These are phyloP conservation scores for Pythium folliculosum DNA, from an alignment of 352 stramenopile species.

Conservation along the genomic window DNA sequence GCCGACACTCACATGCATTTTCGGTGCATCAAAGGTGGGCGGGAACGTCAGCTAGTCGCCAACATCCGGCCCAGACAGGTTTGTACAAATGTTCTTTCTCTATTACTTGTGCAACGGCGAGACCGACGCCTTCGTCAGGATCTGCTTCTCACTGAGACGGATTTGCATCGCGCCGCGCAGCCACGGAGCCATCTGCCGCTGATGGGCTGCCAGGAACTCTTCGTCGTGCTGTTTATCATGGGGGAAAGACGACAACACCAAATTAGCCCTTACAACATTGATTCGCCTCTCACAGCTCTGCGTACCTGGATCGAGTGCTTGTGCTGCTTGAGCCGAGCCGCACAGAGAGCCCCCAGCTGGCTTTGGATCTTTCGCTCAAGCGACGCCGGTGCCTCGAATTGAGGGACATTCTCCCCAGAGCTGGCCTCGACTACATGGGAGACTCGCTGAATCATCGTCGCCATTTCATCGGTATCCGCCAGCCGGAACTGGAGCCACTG, in stretches of 20 bases:
- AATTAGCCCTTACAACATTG: not conserved
- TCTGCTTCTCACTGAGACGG: conserved; percentile 67
- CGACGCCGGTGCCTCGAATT: conserved; percentile 34
- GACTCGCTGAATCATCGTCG: conserved; percentile 41
- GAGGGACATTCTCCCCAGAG: not conserved
- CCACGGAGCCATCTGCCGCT: conserved; percentile 58
- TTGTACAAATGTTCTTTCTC: not conserved
- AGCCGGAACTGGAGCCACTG: conserved; percentile 64
- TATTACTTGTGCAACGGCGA: not conserved
- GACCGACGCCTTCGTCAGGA: conserved; percentile 29
- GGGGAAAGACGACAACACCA: not conserved
- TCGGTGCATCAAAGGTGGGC: too few species aligned
- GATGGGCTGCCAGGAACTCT: conserved; percentile 44
- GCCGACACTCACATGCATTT: too few species aligned
- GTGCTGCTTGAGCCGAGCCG: conserved; percentile 22
- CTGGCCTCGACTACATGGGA: conserved; percentile 11
- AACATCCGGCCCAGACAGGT: too few species aligned
- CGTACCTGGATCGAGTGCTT: conserved; percentile 32
- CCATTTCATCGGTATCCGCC: conserved; percentile 46
- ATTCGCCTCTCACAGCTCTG: not conserved
- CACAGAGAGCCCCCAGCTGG: conserved; percentile 12
- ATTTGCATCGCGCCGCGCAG: conserved; percentile 65
- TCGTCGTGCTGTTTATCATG: conserved; percentile 45
- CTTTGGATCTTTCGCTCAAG: conserved; percentile 28
- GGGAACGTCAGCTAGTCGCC: too few species aligned